Evolutionary conservation across 2,329 filamentous ascomycete species (phyloP).

Genomic region (Cordyceps militaris): DNA sequence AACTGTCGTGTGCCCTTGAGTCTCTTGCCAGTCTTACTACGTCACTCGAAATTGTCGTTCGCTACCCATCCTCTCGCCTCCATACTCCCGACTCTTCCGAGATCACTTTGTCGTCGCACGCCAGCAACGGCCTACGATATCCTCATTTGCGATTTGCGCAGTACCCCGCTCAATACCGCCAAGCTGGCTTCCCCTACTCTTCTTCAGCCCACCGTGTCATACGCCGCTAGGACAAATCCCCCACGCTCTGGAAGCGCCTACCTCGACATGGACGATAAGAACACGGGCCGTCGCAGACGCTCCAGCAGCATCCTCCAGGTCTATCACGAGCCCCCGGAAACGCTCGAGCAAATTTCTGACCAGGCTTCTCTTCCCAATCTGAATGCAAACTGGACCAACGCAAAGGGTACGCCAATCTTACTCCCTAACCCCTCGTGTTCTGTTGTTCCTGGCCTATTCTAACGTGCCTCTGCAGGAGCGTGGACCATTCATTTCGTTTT

Average conservation of each 20-base stretch:
- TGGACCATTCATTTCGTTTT: slow-evolving; percentile 97
- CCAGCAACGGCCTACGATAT: neutral
- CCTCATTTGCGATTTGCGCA: slow-evolving; percentile 1
- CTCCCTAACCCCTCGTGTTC: slow-evolving; percentile 1
- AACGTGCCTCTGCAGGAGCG: slow-evolving; percentile 55
- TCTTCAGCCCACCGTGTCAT: slow-evolving; percentile 83
- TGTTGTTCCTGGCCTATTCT: neutral
- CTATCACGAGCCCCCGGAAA: slow-evolving; percentile 94
- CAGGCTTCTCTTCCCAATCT: slow-evolving; percentile 90
- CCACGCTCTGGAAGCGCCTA: slow-evolving; percentile 53
- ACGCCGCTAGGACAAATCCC: slow-evolving; percentile 72
- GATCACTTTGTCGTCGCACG: neutral
- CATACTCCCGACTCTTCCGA: neutral
- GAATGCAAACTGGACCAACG: slow-evolving; percentile 98
- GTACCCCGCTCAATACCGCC: slow-evolving; percentile 60
- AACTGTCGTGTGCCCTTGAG: neutral
- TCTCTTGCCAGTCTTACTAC: neutral
- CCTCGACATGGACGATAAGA: slow-evolving; percentile 53
- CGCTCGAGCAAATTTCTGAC: slow-evolving; percentile 94
- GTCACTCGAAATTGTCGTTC: neutral
- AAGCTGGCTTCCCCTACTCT: slow-evolving; percentile 90
- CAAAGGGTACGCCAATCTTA: slow-evolving; percentile 67
- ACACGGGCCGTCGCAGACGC: slow-evolving; percentile 73
- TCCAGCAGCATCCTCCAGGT: slow-evolving; percentile 90
- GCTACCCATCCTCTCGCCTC: neutral